phyloP scores from a whole-genome alignment of 163 green algal genomes.

The Prototheca wickerhamii region DNA sequence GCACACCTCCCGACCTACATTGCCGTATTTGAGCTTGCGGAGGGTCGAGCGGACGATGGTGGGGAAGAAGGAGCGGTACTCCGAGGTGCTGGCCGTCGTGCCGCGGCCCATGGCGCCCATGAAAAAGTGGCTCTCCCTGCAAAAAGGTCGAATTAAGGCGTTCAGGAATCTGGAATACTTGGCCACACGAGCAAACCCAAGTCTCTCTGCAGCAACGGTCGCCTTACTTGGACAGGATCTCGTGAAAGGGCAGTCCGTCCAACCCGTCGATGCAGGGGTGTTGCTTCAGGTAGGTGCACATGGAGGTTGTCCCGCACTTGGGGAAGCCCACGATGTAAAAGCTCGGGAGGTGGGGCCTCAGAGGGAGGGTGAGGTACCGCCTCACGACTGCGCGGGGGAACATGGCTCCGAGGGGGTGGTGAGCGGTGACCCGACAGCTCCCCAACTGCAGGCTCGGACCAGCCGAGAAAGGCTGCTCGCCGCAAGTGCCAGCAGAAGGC shows the following conservation, averaged over 20 bases:
- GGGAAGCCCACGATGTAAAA: conserved; percentile 79
- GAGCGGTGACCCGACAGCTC: neutral
- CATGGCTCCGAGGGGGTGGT: neutral
- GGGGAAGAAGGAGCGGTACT: conserved; percentile 75
- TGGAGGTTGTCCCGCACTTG: conserved; percentile 58
- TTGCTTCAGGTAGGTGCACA: conserved; percentile 53
- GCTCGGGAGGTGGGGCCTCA: conserved; percentile 52
- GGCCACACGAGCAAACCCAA: neutral
- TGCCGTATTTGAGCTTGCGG: neutral
- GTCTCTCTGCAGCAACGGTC: conserved; percentile 19
- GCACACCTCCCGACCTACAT: neutral
- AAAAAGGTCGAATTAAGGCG: neutral
- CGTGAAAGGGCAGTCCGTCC: conserved; percentile 58
- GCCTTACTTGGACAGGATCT: conserved; percentile 56
- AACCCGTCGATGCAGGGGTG: conserved; percentile 59
- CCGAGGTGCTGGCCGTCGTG: conserved; percentile 14
- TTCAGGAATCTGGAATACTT: too few relatives aligned
- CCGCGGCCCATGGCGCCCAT: conserved; percentile 41
- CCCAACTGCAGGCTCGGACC: too few relatives aligned
- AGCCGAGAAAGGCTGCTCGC: too few relatives aligned
- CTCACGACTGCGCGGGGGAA: conserved; percentile 58
- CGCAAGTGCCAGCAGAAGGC: too few relatives aligned
- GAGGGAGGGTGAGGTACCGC: conserved; percentile 59
- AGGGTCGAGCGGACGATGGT: conserved; percentile 38
- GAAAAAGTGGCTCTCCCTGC: conserved; percentile 17